Evolutionary conservation across 352 stramenopile species (phyloP).

Genomic region (Phytopythium ostracodes): DNA sequence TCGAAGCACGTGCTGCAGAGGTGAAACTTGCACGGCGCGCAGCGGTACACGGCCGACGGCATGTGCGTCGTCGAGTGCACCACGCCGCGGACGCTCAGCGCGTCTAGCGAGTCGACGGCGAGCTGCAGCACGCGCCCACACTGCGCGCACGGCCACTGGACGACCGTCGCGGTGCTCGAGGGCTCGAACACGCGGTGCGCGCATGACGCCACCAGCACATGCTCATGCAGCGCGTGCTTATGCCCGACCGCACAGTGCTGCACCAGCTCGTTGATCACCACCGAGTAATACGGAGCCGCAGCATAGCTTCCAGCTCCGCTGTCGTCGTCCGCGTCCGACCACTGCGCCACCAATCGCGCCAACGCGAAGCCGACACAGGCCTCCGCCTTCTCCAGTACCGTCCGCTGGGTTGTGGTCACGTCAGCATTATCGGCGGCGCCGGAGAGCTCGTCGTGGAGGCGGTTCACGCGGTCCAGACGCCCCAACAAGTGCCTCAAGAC

Average conservation of each 20-base stretch:
- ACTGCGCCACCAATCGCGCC: neutral
- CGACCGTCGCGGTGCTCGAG: neutral
- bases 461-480: neutral
- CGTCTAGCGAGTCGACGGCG: neutral
- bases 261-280: slow-evolving; percentile 14
- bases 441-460: neutral
- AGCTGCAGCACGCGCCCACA: slow-evolving; percentile 8
- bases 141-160: slow-evolving; percentile 12
- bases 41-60: slow-evolving; percentile 10
- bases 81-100: neutral
- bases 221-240: slow-evolving; percentile 15
- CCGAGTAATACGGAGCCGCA: slow-evolving; percentile 3
- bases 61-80: neutral
- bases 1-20: slow-evolving; percentile 26
- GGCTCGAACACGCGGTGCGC: slow-evolving; percentile 2
- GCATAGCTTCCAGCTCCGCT: neutral
- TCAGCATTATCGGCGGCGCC: neutral
- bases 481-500: neutral
- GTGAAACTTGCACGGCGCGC: slow-evolving; percentile 22
- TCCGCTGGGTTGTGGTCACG: neutral
- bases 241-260: slow-evolving; percentile 12
- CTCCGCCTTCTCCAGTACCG: neutral
- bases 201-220: slow-evolving; percentile 13
- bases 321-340: neutral
- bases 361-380: neutral